Evolutionary conservation across 1,284 basidiomycete genomes (phyloP), one percentile per base, ranked within the genome.

Genomic region (Coniophora puteana): DNA sequence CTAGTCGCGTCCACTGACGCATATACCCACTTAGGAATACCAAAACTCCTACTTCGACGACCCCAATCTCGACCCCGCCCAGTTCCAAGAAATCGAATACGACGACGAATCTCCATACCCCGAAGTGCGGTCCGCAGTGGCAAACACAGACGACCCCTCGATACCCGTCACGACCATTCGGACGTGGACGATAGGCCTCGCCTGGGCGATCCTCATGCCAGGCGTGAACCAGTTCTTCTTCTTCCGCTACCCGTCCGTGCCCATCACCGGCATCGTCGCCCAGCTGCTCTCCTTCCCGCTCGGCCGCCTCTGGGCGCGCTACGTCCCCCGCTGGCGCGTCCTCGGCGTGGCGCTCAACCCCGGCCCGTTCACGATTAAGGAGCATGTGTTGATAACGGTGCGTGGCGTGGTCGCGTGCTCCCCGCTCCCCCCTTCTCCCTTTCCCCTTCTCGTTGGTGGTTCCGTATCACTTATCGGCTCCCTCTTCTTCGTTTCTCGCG

Each of bases 311-410:
- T 75, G 72, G 69, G 69, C 74, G 3, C 59, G 64, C 8, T 54
- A 72, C 31, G 52, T 84, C 37, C 85, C 80, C 17, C 58, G 60
- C 23, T 66, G 66, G 49, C 55, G 59, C 45, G 62, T 83, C 13
- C 69, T 80, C 25, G 69, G 72, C 8, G 26, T 69, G 12, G 51
- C 66, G 6, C 56, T 88, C 38, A 89, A 89, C 58, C 83, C 85
- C 16, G 84, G 84, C 14, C 80, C 82, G 3, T 89, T 86, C 58
- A 78, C 80, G 38, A 83, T 88, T 61, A 88, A 88, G 52, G 84
- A 88, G 58, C 84, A 86, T 58, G 72, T 74, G 5, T 49, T 81
- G 33, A 71, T 78, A 46, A 78, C 73, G 46, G 77, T 62, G 43
- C 8, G 62, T 61, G 23, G n/a, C n/a, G n/a, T n/a, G 26, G 10